Conservation (phyloP, 1,284 basidiomycete species). For the Abortiporus biennis region DNA sequence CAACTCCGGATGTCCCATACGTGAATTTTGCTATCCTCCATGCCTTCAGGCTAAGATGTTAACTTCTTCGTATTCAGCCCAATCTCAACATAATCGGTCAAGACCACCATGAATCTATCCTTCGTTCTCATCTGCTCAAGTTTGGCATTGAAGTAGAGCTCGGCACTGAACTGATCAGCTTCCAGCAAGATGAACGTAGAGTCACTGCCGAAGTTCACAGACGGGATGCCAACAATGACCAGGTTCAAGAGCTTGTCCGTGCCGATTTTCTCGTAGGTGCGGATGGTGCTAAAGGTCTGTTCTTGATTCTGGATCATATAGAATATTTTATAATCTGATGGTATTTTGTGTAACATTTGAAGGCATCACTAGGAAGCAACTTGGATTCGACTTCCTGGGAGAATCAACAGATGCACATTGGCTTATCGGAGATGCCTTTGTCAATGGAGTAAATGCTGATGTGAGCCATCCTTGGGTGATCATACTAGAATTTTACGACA, state of each 20-base stretch:
- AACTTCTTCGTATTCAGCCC: background rate
- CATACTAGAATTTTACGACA: background rate
- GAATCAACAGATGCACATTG: constrained; percentile 22
- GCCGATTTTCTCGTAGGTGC: constrained; percentile 27
- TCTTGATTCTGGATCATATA: background rate
- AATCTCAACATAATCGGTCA: constrained; percentile 20
- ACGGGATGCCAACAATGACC: constrained; percentile 4
- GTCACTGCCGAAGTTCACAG: constrained; percentile 16
- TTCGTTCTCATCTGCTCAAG: constrained; percentile 23
- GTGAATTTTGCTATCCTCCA: constrained; percentile 10
- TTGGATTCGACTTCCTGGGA: constrained; percentile 25
- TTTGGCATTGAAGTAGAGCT: constrained; percentile 24
- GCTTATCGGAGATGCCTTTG: constrained; percentile 25
- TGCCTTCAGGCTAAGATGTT: constrained; percentile 2
- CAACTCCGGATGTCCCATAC: constrained; percentile 17
- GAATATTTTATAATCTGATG: background rate
- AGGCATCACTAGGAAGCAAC: constrained; percentile 25
- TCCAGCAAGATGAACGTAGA: constrained; percentile 20
- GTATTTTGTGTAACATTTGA: too few relatives aligned
- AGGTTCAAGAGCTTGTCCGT: constrained; percentile 11
- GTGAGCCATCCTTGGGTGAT: background rate
- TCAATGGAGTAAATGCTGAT: constrained; percentile 16
- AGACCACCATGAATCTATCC: constrained; percentile 20
- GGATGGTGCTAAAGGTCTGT: constrained; percentile 30
- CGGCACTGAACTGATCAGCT: constrained; percentile 19